phyloP scores from a whole-genome alignment of 2,329 filamentous ascomycete species.

The Cercospora sojina region DNA sequence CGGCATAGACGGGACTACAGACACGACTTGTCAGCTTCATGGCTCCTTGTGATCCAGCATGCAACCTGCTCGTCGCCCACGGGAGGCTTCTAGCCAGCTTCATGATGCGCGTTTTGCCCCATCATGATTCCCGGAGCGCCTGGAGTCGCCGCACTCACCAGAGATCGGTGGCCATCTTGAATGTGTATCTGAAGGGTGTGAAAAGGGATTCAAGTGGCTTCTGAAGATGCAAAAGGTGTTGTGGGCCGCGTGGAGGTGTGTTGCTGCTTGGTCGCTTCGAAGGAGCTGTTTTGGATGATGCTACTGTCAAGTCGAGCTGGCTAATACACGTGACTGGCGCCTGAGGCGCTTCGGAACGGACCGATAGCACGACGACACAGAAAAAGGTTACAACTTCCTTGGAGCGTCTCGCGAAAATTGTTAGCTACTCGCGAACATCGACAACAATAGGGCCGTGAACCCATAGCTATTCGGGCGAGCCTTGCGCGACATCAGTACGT shows the following conservation, averaged over 20 bases:
- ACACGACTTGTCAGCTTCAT: constrained; percentile 29
- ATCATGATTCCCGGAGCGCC: constrained; percentile 31
- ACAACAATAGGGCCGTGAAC: constrained; percentile 39
- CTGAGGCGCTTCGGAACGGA: not conserved
- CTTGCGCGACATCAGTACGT: constrained; percentile 21
- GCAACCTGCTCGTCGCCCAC: not conserved
- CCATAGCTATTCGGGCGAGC: constrained; percentile 35
- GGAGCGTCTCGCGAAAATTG: not conserved
- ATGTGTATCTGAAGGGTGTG: constrained; percentile 9
- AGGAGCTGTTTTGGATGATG: constrained; percentile 10
- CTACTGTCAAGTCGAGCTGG: not conserved
- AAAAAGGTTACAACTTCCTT: not conserved
- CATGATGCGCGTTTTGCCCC: constrained; percentile 21
- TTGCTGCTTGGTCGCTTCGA: not conserved
- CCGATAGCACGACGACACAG: constrained; percentile 7
- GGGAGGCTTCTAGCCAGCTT: constrained; percentile 7
- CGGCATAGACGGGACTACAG: constrained; percentile 92
- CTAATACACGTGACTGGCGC: not conserved
- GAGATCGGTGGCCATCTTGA: constrained; percentile 74
- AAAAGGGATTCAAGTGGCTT: constrained; percentile 9
- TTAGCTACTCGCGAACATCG: constrained; percentile 2
- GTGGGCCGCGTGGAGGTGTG: constrained; percentile 1
- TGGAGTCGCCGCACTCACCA: constrained; percentile 55
- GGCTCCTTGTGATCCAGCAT: not conserved
- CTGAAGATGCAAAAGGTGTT: constrained; percentile 3